Conservation (phyloP, 2,329 filamentous ascomycete species). For the Colletotrichum sp. region DNA sequence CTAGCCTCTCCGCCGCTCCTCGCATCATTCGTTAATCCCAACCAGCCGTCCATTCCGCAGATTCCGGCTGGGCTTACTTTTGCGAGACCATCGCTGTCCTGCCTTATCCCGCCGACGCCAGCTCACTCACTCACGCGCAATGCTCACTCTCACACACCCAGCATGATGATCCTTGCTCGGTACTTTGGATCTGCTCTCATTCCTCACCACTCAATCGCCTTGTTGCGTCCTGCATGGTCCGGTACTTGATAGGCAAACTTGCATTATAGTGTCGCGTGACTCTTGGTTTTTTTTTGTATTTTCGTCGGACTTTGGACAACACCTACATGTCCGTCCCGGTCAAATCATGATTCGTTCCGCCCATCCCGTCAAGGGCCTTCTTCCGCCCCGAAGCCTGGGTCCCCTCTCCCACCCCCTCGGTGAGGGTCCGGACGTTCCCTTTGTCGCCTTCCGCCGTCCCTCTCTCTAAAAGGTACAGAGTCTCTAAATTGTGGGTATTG, state of each 20-base stretch:
- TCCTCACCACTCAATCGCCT: background rate
- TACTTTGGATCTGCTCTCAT: background rate
- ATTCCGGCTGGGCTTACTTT: slow-evolving; percentile 9
- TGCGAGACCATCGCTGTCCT: background rate
- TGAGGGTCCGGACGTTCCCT: background rate
- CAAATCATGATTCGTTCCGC: slow-evolving; percentile 17
- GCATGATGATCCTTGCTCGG: background rate
- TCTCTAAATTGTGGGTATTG: slow-evolving; percentile 1
- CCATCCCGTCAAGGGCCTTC: background rate
- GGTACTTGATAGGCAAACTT: background rate
- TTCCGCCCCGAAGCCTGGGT: background rate
- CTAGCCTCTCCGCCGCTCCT: background rate
- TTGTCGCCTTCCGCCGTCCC: background rate
- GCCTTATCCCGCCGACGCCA: background rate
- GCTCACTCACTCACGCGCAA: background rate
- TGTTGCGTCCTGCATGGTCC: background rate
- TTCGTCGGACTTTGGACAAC: slow-evolving; percentile 1
- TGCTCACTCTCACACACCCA: background rate
- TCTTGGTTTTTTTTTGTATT: background rate
- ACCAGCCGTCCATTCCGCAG: slow-evolving; percentile 5
- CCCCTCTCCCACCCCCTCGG: background rate
- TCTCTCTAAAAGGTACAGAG: background rate
- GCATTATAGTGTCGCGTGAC: slow-evolving; percentile 17
- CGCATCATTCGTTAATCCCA: background rate
- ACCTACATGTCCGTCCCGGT: background rate